Percentiles rank a stretch among this genome's conserved stretches.
Conservation (phyloP, 768 basidiomycete genomes). For the Leccinum olivaceopallidum region DNA sequence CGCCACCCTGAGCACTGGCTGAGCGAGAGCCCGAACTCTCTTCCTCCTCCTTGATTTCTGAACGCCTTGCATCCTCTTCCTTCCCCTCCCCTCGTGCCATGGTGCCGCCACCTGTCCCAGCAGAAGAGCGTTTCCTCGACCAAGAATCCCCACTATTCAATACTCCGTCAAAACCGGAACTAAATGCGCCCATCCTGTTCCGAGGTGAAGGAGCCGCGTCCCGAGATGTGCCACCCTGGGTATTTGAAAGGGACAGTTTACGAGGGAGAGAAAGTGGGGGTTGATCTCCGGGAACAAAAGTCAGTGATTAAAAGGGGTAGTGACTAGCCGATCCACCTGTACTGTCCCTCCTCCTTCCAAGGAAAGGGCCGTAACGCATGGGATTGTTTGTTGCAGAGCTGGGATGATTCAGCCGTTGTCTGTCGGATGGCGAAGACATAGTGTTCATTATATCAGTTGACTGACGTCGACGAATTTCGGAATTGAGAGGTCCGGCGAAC, state of each 20-base stretch:
- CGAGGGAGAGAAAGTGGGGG: slow-evolving; percentile 54
- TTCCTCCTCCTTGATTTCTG: slow-evolving; percentile 62
- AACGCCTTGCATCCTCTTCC: slow-evolving; percentile 40
- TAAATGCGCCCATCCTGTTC: slow-evolving; percentile 53
- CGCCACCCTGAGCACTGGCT: slow-evolving; percentile 6
- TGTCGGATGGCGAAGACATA: slow-evolving; percentile 56
- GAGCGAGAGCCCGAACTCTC: slow-evolving; percentile 32
- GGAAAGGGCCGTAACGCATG: slow-evolving; percentile 59
- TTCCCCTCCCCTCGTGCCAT: slow-evolving; percentile 42
- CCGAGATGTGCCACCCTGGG: slow-evolving; percentile 56
- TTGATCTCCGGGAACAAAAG: slow-evolving; percentile 48
- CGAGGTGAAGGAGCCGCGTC: slow-evolving; percentile 68
- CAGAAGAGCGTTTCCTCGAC: slow-evolving; percentile 66
- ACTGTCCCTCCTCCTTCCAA: slow-evolving; percentile 66
- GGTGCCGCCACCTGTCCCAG: slow-evolving; percentile 42
- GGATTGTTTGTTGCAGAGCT: slow-evolving; percentile 51
- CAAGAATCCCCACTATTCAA: slow-evolving; percentile 67
- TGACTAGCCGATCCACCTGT: slow-evolving; percentile 46
- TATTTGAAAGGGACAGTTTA: slow-evolving; percentile 67
- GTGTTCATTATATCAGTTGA: slow-evolving; percentile 72
- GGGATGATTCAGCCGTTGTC: slow-evolving; percentile 56
- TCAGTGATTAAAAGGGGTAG: slow-evolving; percentile 8
- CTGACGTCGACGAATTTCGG: slow-evolving; percentile 84
- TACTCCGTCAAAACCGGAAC: slow-evolving; percentile 72
- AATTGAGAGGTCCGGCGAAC: slow-evolving; percentile 78